Evolutionary conservation across 164 flowering plant species (phyloP).

Genomic region (Piper betle): DNA sequence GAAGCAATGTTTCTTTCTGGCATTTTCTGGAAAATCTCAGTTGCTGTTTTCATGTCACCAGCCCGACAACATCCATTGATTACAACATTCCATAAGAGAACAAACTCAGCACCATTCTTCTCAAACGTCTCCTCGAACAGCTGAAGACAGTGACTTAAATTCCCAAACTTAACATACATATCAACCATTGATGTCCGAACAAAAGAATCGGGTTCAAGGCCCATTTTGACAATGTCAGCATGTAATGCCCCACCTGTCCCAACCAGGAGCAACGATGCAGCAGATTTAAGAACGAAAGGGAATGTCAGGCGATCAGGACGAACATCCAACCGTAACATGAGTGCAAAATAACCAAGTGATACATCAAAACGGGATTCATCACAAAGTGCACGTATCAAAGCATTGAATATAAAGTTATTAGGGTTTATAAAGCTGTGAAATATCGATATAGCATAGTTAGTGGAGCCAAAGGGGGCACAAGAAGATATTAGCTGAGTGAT

Average conservation of each 20-base stretch:
- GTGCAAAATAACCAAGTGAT: conserved; percentile 17
- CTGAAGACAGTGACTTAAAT: conserved; percentile 17
- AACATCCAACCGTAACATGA: conserved; percentile 20
- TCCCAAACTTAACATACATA: conserved; percentile 34
- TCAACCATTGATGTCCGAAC: conserved; percentile 38
- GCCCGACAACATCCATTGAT: conserved; percentile 42
- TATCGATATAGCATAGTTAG: conserved; percentile 20
- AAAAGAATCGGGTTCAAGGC: conserved; percentile 33
- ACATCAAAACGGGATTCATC: conserved; percentile 18
- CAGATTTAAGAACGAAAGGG: conserved; percentile 37
- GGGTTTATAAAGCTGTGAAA: conserved; percentile 15
- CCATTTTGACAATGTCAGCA: conserved; percentile 18
- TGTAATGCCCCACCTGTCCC: conserved; percentile 21
- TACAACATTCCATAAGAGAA: conserved; percentile 47
- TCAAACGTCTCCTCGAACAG: conserved; percentile 44
- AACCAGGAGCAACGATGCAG: conserved; percentile 12
- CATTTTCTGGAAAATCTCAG: conserved; percentile 31
- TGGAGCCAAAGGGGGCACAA: conserved; percentile 17
- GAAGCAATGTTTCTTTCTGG: conserved; percentile 35
- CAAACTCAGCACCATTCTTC: conserved; percentile 17
- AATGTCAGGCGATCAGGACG: conserved; percentile 31
- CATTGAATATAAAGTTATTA: conserved; percentile 25
- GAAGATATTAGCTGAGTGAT: conserved; percentile 34
- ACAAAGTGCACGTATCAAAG: conserved; percentile 31
- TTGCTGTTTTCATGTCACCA: conserved; percentile 15